Percentiles rank a stretch among this genome's conserved stretches.
Conservation (phyloP, 2,329 filamentous ascomycete genomes). For the Lecanoromycetidae sp. region DNA sequence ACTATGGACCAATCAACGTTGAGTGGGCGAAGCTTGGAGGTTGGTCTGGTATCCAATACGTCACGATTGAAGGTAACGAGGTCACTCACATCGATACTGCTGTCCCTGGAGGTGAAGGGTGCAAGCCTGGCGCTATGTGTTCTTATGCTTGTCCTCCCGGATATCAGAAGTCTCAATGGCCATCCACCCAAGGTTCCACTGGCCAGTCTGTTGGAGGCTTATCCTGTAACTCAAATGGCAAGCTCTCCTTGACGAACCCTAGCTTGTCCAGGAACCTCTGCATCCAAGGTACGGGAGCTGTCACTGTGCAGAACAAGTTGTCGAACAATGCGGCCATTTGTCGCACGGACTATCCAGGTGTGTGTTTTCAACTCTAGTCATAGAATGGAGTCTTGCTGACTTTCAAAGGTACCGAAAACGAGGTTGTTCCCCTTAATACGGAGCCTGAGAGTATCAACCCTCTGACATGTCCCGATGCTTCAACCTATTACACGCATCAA, state of each 20-base stretch:
- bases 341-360: slow-evolving; percentile 90
- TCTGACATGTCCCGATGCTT: slow-evolving; percentile 64
- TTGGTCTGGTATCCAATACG: slow-evolving; percentile 67
- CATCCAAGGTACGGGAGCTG: slow-evolving; percentile 54
- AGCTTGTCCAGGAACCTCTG: slow-evolving; percentile 58
- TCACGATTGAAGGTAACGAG: slow-evolving; percentile 37
- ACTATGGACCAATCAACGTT: slow-evolving; percentile 65
- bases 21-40: slow-evolving; percentile 58
- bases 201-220: slow-evolving; percentile 83
- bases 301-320: slow-evolving; percentile 67
- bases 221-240: slow-evolving; percentile 59
- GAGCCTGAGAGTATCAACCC: slow-evolving; percentile 45
- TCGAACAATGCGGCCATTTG: slow-evolving; percentile 58
- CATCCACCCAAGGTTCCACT: slow-evolving; percentile 59
- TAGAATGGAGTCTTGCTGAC: background rate
- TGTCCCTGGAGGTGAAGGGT: slow-evolving; percentile 48
- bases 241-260: slow-evolving; percentile 64
- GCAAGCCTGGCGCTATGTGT: slow-evolving; percentile 58
- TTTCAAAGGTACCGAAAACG: slow-evolving; percentile 55
- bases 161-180: slow-evolving; percentile 90
- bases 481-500: slow-evolving; percentile 66
- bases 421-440: slow-evolving; percentile 65
- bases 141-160: slow-evolving; percentile 88
- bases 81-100: slow-evolving; percentile 56
- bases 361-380: slow-evolving; percentile 18